Percentiles rank a stretch among this genome's conserved stretches.
Evolutionary conservation across 257 asterid species (phyloP).

Genomic region (Craterostigma plantagineum): DNA sequence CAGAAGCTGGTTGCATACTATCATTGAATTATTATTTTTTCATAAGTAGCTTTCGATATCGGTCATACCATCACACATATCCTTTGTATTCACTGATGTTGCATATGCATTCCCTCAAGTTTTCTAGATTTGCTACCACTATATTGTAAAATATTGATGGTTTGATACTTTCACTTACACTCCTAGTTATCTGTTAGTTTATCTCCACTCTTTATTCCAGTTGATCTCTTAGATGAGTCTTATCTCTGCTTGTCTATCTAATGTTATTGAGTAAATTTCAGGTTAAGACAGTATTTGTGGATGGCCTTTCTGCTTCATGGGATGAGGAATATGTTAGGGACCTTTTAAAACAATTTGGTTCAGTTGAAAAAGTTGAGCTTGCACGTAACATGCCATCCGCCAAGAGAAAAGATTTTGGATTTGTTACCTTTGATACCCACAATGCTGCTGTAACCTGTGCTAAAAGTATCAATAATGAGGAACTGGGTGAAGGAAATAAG

Average conservation of each 20-base stretch:
- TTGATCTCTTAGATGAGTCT: not conserved
- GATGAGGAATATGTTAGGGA: constrained; percentile 61
- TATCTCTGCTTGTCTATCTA: not conserved
- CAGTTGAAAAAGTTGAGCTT: constrained; percentile 77
- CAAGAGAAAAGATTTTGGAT: constrained; percentile 94
- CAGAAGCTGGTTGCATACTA: too few species aligned
- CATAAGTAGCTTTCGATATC: too few species aligned
- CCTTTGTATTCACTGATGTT: too few species aligned
- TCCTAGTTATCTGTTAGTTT: too few species aligned
- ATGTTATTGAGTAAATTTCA: constrained; percentile 16
- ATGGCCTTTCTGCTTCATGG: constrained; percentile 88
- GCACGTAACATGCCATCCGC: constrained; percentile 99
- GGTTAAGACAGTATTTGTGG: constrained; percentile 96
- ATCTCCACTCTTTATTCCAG: constrained; percentile 1
- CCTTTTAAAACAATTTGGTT: constrained; percentile 54
- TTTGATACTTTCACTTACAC: too few species aligned
- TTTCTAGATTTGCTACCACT: too few species aligned
- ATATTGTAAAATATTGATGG: too few species aligned
- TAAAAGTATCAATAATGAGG: constrained; percentile 75
- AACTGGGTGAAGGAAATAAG: constrained; percentile 72
- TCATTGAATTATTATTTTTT: too few species aligned
- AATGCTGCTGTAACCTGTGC: constrained; percentile 89
- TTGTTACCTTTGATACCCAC: constrained; percentile 73
- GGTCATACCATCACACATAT: too few species aligned
- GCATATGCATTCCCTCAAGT: too few species aligned